Base-by-base conservation (phyloP, 345 rosid species). In the Citrus hindsii region DNA sequence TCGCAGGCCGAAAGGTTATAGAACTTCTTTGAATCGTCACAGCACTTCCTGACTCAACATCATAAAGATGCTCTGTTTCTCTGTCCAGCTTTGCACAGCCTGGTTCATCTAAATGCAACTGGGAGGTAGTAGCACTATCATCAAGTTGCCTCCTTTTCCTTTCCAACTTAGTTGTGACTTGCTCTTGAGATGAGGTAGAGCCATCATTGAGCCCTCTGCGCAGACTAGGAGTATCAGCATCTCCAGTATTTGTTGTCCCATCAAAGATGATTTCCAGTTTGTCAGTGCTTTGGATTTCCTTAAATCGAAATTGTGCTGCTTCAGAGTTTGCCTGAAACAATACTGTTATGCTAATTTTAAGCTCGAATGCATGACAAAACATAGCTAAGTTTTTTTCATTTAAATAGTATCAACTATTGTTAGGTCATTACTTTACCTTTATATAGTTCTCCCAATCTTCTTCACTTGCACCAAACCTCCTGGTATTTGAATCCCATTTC, bases 401-500 rank as follows among this genome's bases (percentile, higher is more conserved):
- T 27, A 79, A 27, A 67, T 12, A 74, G 51, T 24, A 78, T 30
- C 19, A 10, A 30, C 58, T 62, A 8, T 53, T 56, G 56, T 60
- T 7, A 2, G 58, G 77, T 55, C 32, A 60, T 40, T 51, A 22
- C 62, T 59, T 59, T 64, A 84, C 88, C 86, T 67, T 38, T 59
- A 82, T 18, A 24, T 82, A 86, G 65, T 10, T 62, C 71, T 38
- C 56, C 90, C 89, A 89, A 9, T 84, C 89, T 32, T 84, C 86
- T 2, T 87, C 82, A 27, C 79, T 79, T 16, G 88, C 88, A 21
- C 88, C 81, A 67, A 87, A 87, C 25, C 55, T 63, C 38, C 51
- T 48, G 30, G 85, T 69, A 67, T 78, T 25, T 27, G 82, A 85
- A 82, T 87, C 84, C 92, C 92, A 89, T 83, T 86, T 87, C 92